Conservation (phyloP, 1,284 basidiomycete species). For the Sporisorium graminicola region DNA sequence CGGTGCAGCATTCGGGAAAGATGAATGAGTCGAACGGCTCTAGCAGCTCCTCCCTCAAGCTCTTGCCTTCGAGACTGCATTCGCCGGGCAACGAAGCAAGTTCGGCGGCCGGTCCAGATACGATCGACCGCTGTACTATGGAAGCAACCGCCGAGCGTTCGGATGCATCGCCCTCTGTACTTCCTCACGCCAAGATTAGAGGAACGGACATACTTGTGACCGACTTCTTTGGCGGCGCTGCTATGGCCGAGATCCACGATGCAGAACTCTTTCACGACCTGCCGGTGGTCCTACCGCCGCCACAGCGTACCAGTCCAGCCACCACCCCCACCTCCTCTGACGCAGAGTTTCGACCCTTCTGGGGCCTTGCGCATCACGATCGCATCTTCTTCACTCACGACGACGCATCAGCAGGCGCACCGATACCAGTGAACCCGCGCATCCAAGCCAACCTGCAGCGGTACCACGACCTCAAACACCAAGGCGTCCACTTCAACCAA, state of each 20-base stretch:
- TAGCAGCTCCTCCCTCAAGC: background rate
- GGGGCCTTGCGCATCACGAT: slow-evolving; percentile 9
- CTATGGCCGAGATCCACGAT: slow-evolving; percentile 20
- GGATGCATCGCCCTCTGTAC: background rate
- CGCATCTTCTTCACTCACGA: slow-evolving; percentile 2
- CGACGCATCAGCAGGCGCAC: too few species aligned
- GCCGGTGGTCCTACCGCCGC: slow-evolving; percentile 20
- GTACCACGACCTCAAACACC: slow-evolving; percentile 77
- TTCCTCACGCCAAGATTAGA: slow-evolving; percentile 8
- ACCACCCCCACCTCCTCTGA: background rate
- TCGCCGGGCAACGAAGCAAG: background rate
- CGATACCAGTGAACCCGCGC: slow-evolving; percentile 4
- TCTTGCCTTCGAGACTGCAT: background rate
- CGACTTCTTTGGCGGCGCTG: background rate
- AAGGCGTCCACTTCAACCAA: slow-evolving; percentile 91
- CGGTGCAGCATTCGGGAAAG: background rate
- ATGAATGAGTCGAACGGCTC: background rate
- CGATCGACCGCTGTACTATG: background rate
- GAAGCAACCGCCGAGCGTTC: background rate
- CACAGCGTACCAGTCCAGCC: slow-evolving; percentile 1
- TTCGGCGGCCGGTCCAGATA: background rate
- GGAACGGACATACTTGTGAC: background rate
- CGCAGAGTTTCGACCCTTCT: slow-evolving; percentile 2
- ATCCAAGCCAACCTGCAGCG: slow-evolving; percentile 75
- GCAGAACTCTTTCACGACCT: slow-evolving; percentile 12